Evolutionary conservation across 2,329 filamentous ascomycete genomes (phyloP).

Genomic region (Trichoderma sp.): DNA sequence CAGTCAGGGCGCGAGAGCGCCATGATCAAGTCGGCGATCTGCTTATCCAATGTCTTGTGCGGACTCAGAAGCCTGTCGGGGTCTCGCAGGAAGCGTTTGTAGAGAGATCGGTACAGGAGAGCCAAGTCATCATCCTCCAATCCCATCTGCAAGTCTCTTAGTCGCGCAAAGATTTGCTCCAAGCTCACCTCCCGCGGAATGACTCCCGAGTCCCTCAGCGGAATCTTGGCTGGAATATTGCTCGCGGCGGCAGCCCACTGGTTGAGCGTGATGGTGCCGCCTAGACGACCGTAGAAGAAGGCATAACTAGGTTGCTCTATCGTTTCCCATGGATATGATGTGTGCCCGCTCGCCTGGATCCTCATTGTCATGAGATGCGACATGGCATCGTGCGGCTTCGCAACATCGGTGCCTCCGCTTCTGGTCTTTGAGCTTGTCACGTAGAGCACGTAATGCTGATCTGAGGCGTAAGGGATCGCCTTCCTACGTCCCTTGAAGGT

Average conservation of each 20-base stretch:
- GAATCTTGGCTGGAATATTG: conserved; percentile 54
- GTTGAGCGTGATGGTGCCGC: conserved; percentile 72
- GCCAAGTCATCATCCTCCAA: conserved; percentile 59
- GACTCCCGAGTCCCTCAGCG: conserved; percentile 59
- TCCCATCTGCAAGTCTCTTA: conserved; percentile 58
- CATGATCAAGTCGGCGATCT: conserved; percentile 71
- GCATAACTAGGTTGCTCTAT: conserved; percentile 73
- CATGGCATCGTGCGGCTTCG: conserved; percentile 57
- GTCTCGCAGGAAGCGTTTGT: conserved; percentile 67
- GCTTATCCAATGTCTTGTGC: conserved; percentile 65
- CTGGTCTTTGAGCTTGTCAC: conserved; percentile 46
- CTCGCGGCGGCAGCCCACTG: conserved; percentile 65
- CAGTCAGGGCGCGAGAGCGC: conserved; percentile 69
- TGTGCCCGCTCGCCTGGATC: conserved; percentile 44
- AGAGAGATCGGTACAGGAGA: conserved; percentile 64
- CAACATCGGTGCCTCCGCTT: conserved; percentile 47
- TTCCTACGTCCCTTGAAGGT: conserved; percentile 57
- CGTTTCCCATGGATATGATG: conserved; percentile 64
- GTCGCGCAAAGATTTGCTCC: conserved; percentile 57
- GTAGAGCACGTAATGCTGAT: conserved; percentile 59
- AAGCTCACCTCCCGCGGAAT: conserved; percentile 63
- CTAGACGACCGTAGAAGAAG: conserved; percentile 64
- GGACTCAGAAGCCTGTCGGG: conserved; percentile 62
- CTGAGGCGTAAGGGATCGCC: conserved; percentile 55
- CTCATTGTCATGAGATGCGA: conserved; percentile 59